Conservation (phyloP, 164 flowering plant genomes). For the Aristolochia californica region DNA sequence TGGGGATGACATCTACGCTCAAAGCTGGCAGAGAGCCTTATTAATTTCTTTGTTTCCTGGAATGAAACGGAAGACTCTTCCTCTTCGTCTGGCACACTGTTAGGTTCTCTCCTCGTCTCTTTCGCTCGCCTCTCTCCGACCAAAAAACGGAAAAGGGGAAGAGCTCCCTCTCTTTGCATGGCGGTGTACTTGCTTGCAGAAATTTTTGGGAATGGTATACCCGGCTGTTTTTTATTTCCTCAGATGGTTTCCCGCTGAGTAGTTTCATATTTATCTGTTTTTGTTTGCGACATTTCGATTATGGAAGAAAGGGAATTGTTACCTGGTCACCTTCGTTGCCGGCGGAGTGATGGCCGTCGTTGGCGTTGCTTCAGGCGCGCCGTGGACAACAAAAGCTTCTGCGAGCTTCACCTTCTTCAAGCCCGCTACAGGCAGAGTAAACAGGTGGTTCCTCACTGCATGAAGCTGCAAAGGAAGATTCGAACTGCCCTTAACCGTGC, state of each 20-base stretch:
- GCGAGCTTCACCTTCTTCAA: conserved; percentile 51
- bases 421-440: conserved; percentile 44
- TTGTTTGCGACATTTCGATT: not conserved
- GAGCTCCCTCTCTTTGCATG: conserved; percentile 13
- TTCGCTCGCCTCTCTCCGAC: not conserved
- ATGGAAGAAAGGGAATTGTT: too few relatives aligned
- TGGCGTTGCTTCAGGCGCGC: conserved; percentile 23
- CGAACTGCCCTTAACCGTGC: not conserved
- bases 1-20: conserved; percentile 17
- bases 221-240: too few relatives aligned
- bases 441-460: conserved; percentile 40
- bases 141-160: too few relatives aligned
- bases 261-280: too few relatives aligned
- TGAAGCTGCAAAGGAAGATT: conserved; percentile 32
- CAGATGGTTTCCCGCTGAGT: too few relatives aligned
- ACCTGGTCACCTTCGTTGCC: conserved; percentile 19
- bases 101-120: too few relatives aligned
- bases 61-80: too few relatives aligned
- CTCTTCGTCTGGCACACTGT: too few relatives aligned
- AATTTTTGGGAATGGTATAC: too few relatives aligned
- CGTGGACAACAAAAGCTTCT: conserved; percentile 35
- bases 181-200: too few relatives aligned
- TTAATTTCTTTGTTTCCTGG: too few relatives aligned
- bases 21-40: conserved; percentile 12
- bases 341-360: conserved; percentile 20